Evolutionary conservation across 2,329 filamentous ascomycete genomes (phyloP), one percentile per base, ranked within the genome.

Genomic region (Graphiopsis chlorocephala): DNA sequence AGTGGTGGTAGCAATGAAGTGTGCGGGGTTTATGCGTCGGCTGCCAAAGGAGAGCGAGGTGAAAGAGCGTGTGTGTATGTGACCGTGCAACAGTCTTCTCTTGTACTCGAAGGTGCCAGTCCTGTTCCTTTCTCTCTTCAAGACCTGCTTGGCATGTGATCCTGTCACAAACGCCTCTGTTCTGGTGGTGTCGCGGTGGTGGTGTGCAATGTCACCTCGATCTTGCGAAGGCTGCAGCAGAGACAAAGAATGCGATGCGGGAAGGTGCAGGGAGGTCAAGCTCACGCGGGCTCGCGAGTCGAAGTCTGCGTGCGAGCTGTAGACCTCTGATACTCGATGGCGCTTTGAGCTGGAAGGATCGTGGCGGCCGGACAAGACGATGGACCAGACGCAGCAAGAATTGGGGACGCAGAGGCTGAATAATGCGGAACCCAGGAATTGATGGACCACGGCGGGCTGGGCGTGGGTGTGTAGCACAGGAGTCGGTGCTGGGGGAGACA

Each of bases 131-230:
- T 65, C 50, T 59, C 61, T 55, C 57, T 42, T 67, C 64, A 67
- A 66, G 64, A 57, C 64, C 61, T 58, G 59, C 65, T 68, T 64
- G 67, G 65, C 66, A 64, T 68, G 64, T 67, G 55, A 60, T 48
- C 61, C 61, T 28, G 61, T 50, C 61, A 64, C 61, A 48, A 25
- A 42, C 45, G 35, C 55, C 61, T 63, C 11, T 35, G 17, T 56
- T 47, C 6, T 31, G 11, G 25, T 61, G 47, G 33, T 23, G 29
- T 31, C 60, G 48, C 48, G 17, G 48, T 31, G 28, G n/a, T 38
- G 60, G 48, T 42, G 47, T 55, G 48, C 48, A 26, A 28, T 45
- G 25, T 28, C 31, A 33, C 38, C 33, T 62, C 48, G 31, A 62
- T 62, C 25, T 29, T 47, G 48, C 33, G 7, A n/a, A 55, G 60